Evolutionary conservation across 192 early-diverging fungal genomes (phyloP).

Genomic region (Entomortierella lignicola): DNA sequence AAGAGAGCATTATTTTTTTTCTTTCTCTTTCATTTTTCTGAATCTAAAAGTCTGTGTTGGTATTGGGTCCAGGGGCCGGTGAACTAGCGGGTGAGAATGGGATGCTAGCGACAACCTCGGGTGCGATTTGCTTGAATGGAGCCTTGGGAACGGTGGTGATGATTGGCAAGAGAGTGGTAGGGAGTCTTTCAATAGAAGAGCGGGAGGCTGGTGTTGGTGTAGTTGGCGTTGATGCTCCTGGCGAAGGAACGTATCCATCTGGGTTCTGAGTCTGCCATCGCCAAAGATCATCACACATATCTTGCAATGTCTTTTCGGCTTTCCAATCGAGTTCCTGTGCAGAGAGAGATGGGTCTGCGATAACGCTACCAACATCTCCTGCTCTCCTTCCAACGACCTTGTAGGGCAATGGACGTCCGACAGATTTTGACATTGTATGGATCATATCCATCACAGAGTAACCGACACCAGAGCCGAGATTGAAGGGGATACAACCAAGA

Average conservation of each 20-base stretch:
- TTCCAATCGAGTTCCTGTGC: constrained; percentile 50
- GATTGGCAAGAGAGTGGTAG: constrained; percentile 34
- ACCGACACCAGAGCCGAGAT: constrained; percentile 91
- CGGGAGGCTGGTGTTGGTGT: constrained; percentile 30
- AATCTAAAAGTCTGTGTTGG: constrained; percentile 10
- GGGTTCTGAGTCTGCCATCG: constrained; percentile 68
- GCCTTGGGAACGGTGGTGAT: constrained; percentile 20
- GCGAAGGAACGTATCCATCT: constrained; percentile 53
- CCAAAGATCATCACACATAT: constrained; percentile 70
- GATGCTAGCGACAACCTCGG: neutral
- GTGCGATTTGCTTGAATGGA: constrained; percentile 3
- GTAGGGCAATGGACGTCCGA: constrained; percentile 84
- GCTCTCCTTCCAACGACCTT: constrained; percentile 71
- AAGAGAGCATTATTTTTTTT: neutral
- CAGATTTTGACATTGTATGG: constrained; percentile 78
- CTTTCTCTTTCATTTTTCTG: neutral
- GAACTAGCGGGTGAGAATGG: constrained; percentile 6
- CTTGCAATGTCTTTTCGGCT: constrained; percentile 52
- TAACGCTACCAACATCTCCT: constrained; percentile 89
- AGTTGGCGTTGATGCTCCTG: constrained; percentile 19
- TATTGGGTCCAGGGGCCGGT: constrained; percentile 30
- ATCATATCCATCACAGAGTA: constrained; percentile 91
- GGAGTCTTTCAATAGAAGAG: constrained; percentile 12
- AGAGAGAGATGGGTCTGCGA: constrained; percentile 74
- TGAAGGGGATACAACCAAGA: constrained; percentile 77